Base-by-base conservation (phyloP, 75 land plant genomes). In the Picea glauca region DNA sequence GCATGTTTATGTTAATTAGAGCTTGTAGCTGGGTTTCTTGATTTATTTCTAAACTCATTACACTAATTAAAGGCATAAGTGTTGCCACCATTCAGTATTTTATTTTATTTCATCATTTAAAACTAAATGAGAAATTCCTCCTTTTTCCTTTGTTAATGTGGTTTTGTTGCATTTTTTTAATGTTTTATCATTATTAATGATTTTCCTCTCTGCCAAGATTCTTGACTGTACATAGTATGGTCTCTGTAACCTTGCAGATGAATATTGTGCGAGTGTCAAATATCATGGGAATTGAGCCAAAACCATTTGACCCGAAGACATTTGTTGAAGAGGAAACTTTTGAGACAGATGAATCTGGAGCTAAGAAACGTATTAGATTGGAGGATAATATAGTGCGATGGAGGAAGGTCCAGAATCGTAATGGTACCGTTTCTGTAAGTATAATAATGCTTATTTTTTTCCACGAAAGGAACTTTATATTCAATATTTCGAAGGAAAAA, bases 331-430 rank as follows among this genome's bases (percentile, higher is more conserved):
- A 93, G 81, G 92, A 90, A 66, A 81, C 75, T 4, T 95, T 90
- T 85, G 91, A 91, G 64, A 96, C 98, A 15, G 96, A 95, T 87
- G 99, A 96, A 76, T 87, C 93, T 82, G 99, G 99, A 35, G 57
- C 87, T 11, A 92, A 88, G 78, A 94, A 93, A 78, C 92, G 98
- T 0, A 85, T 98, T 54, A 89, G 99, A 18, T 75, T 98, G 63
- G 99, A 98, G 63, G 98, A 95, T 63, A 98, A 98, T 78, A 87
- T 95, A 76, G 98, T 89, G 17, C 94, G 99, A 46, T 98, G 99
- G 99, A 90, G 99, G 85, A 72, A 38, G 70, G 89, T 88, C 17
- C 91, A 80, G 30, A 92, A 90, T 62, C 88, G 85, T 58, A 88
- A 95, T 86, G 99, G 98, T 60, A 68, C 83, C 14, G 32, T 46